Conservation (phyloP, 176 grass and related monocot genomes). For the Thalia dealbata region DNA sequence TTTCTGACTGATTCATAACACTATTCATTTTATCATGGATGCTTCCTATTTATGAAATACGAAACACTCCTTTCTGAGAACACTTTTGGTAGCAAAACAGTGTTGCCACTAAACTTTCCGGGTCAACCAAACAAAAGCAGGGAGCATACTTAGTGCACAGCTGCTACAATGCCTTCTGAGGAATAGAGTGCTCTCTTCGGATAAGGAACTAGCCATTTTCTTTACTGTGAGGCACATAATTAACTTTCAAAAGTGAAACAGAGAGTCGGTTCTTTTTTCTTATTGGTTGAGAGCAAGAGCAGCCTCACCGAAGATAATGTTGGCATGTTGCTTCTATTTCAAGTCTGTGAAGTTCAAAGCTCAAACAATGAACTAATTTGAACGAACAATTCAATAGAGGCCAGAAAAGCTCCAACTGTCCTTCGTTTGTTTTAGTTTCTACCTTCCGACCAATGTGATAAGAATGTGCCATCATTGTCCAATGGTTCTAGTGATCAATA, state of each 20-base stretch:
- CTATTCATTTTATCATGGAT: not conserved
- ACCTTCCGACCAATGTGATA: not conserved
- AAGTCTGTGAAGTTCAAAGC: too few relatives aligned
- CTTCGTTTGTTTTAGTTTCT: not conserved
- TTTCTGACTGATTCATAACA: not conserved
- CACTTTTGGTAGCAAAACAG: not conserved
- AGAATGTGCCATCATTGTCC: not conserved
- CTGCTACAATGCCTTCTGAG: not conserved
- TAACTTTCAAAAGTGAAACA: not conserved
- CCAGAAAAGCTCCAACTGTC: not conserved
- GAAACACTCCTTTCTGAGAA: not conserved
- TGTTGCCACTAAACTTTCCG: not conserved
- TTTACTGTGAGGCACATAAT: not conserved
- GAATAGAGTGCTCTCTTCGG: not conserved
- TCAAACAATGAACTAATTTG: too few relatives aligned
- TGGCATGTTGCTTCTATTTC: too few relatives aligned
- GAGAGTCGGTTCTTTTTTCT: not conserved
- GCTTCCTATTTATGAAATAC: not conserved
- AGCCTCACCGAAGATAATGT: not conserved
- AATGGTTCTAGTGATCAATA: not conserved
- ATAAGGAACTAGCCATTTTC: not conserved
- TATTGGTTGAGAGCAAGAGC: not conserved
- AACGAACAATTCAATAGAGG: not conserved
- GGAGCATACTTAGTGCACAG: not conserved
- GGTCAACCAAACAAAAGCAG: not conserved